Evolutionary conservation across 148 eudicot species (phyloP).

Genomic region (Nyssa sinensis): DNA sequence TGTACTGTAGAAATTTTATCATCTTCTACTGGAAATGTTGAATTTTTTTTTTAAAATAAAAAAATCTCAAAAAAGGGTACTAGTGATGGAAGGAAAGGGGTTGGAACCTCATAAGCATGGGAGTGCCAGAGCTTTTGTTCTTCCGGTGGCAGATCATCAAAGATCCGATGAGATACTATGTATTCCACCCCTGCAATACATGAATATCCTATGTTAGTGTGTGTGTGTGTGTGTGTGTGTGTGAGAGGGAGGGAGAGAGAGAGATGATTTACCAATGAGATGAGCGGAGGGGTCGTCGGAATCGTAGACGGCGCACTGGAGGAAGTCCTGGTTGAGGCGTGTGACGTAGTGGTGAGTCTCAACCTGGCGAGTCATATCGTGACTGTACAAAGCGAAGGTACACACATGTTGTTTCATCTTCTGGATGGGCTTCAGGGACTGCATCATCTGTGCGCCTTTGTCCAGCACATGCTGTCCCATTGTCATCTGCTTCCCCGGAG

Average conservation of each 20-base stretch:
- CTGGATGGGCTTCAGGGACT: slow-evolving; percentile 56
- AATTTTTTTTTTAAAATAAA: neutral
- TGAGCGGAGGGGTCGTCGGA: slow-evolving; percentile 39
- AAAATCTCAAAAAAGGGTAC: neutral
- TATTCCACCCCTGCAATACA: slow-evolving; percentile 55
- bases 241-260: neutral
- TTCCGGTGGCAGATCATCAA: slow-evolving; percentile 46
- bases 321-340: slow-evolving; percentile 54
- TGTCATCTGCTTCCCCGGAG: slow-evolving; percentile 57
- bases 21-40: neutral
- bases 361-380: slow-evolving; percentile 65
- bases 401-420: slow-evolving; percentile 52
- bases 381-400: slow-evolving; percentile 56
- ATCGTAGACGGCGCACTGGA: slow-evolving; percentile 72
- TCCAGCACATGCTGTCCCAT: slow-evolving; percentile 40
- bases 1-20: too few relatives aligned
- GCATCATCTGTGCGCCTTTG: slow-evolving; percentile 57
- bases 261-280: slow-evolving; percentile 37
- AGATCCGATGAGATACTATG: slow-evolving; percentile 43
- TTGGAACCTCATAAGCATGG: slow-evolving; percentile 57
- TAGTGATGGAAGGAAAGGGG: too few relatives aligned
- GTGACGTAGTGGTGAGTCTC: slow-evolving; percentile 57
- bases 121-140: slow-evolving; percentile 85
- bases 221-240: too few relatives aligned
- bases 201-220: too few relatives aligned